Evolutionary conservation across 2,329 filamentous ascomycete genomes (phyloP).

Genomic region (Hymenoscyphus fraxineus): DNA sequence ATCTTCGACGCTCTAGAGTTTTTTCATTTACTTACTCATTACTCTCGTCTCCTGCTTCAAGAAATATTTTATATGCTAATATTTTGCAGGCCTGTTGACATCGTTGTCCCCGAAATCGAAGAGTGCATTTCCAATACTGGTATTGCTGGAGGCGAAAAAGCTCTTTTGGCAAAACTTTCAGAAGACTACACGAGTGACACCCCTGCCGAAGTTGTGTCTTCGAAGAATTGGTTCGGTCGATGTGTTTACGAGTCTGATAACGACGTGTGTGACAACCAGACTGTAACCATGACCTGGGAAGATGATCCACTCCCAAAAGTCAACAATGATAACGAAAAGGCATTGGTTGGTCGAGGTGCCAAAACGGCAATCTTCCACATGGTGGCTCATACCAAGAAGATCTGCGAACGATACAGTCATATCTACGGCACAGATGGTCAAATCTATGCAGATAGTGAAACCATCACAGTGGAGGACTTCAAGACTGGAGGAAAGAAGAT

Average conservation of each 20-base stretch:
- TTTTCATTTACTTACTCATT: background rate
- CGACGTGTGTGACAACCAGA: conserved; percentile 88
- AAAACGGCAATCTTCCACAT: conserved; percentile 93
- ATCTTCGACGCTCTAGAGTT: background rate
- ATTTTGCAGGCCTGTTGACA: conserved; percentile 60
- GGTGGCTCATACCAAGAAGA: conserved; percentile 82
- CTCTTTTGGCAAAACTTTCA: conserved; percentile 36
- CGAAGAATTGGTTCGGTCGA: conserved; percentile 78
- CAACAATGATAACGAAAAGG: conserved; percentile 21
- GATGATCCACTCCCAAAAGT: conserved; percentile 51
- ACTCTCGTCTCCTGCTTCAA: no score
- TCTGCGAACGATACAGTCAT: conserved; percentile 79
- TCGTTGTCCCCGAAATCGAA: conserved; percentile 91
- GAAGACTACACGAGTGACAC: conserved; percentile 54
- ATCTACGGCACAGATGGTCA: conserved; percentile 87
- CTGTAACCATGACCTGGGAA: conserved; percentile 84
- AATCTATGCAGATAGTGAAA: conserved; percentile 75
- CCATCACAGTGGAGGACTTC: conserved; percentile 75
- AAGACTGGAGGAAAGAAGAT: conserved; percentile 47
- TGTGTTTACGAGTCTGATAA: conserved; percentile 95
- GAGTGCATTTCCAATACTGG: conserved; percentile 54
- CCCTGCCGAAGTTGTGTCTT: conserved; percentile 44
- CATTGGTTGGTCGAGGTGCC: conserved; percentile 48
- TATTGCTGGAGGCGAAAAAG: conserved; percentile 45
- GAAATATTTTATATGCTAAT: background rate